Percentiles rank a stretch among this genome's conserved stretches.
These are phyloP conservation scores for Aspergillus saccharolyticus DNA, from an alignment of 495 filamentous ascomycete species.

Conservation along the genomic window DNA sequence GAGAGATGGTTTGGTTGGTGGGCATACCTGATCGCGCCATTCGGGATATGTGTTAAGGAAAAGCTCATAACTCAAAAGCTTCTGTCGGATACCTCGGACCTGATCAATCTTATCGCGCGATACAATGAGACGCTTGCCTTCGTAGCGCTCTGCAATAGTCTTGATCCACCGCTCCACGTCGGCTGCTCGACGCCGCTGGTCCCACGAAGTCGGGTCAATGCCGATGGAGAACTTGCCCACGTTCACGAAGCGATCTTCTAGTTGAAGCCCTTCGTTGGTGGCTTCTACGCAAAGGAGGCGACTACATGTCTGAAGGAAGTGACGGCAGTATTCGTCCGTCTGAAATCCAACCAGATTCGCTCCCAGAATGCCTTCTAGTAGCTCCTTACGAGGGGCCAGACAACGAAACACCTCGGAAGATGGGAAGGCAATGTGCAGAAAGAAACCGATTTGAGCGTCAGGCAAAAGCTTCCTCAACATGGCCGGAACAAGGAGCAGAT, in stretches of 20 bases:
- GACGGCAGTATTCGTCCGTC: constrained; percentile 83
- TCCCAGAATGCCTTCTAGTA: constrained; percentile 85
- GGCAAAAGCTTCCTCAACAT: constrained; percentile 85
- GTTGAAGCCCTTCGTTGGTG: constrained; percentile 76
- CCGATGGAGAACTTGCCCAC: constrained; percentile 64
- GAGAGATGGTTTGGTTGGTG: not conserved
- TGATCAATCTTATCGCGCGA: constrained; percentile 89
- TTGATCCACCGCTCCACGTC: constrained; percentile 74
- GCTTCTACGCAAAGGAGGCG: constrained; percentile 81
- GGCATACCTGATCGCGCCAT: constrained; percentile 64
- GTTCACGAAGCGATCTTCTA: constrained; percentile 90
- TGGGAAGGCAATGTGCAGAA: constrained; percentile 89
- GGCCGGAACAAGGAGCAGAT: constrained; percentile 80
- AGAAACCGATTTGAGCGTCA: constrained; percentile 90
- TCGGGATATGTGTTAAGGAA: constrained; percentile 90
- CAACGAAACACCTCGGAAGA: constrained; percentile 94
- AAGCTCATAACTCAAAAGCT: constrained; percentile 85
- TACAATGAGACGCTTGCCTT: constrained; percentile 82
- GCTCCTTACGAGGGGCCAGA: constrained; percentile 72
- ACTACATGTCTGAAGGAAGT: constrained; percentile 92
- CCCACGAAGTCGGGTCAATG: constrained; percentile 74
- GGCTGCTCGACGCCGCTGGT: constrained; percentile 61
- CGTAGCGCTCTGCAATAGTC: constrained; percentile 72
- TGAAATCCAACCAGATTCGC: constrained; percentile 90
- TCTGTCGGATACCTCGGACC: constrained; percentile 84